Base-by-base conservation (phyloP, 2,329 filamentous ascomycete genomes). In the Cladorrhinum sp. region DNA sequence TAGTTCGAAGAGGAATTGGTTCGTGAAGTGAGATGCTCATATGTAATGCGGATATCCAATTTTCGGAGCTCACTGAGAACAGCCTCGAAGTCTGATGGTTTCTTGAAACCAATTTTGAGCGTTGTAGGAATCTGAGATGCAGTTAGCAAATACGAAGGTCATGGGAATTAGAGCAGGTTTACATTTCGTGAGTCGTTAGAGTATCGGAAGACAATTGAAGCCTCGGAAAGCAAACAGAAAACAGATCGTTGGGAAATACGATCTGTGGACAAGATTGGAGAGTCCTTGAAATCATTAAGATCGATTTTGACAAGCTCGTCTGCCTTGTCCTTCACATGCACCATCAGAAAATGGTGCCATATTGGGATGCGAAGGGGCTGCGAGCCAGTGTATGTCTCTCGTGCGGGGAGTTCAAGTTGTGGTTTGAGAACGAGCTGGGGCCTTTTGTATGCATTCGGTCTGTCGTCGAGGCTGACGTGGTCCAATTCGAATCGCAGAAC, bases 321-420 rank as follows among this genome's bases (percentile, higher is more conserved):
- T 8, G 66, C 67, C 28, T 65, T 67, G 59, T 69, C 67, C 28
- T 66, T 68, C 16, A 69, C 64, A 57, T 69, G 67, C 2, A 69
- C 60, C 67, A 69, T 67, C 50, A 69, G 28, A 20, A 64, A 59
- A 54, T 66, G 60, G 12, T 63, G 65, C 60, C 59, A 63, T 16
- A 61, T 16, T 2, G 66, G 60, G 18, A 57, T 33, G 9, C 59
- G 63, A 18, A 7, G 42, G 1, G 59, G 58, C 3, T 59, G 61
- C 10, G 58, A 53, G 10, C 63, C 66, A 2, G 65, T 66, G 30
- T 56, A 65, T 2, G 64, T 59, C 26, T 55, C 60, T 16, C 67
- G 58, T 1, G 63, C 60, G 21, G 60, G 39, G 6, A 62, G 62
- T 5, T 63, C 62, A 5, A 66, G 55, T n/a, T 68, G 64, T 23